Percentiles rank a stretch among this genome's conserved stretches.
These are phyloP conservation scores for Parietaria judaica DNA, from an alignment of 306 rosid genomes.

Conservation along the genomic window DNA sequence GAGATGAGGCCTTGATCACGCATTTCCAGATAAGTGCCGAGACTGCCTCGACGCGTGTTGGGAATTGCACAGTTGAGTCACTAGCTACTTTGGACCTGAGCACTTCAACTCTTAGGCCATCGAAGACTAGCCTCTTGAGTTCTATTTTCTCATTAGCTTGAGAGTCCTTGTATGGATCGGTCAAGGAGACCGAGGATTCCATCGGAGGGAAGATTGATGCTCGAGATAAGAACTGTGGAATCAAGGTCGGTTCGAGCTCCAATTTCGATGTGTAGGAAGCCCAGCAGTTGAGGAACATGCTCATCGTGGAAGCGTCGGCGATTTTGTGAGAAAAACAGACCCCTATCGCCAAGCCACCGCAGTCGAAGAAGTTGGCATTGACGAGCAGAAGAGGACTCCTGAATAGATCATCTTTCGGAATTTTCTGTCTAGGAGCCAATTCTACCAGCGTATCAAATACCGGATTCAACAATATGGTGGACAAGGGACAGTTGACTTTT, in stretches of 20 bases:
- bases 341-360: conserved; percentile 33
- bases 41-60: conserved; percentile 26
- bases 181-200: not conserved
- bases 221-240: conserved; percentile 5
- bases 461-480: too few species aligned
- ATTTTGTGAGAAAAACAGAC: conserved; percentile 32
- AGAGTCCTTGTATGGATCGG: not conserved
- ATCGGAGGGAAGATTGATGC: not conserved
- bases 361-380: conserved; percentile 25
- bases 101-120: conserved; percentile 13
- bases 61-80: conserved; percentile 4
- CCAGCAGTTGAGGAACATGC: conserved; percentile 28
- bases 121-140: not conserved
- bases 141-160: not conserved
- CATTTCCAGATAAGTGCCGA: conserved; percentile 15
- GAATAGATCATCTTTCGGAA: not conserved
- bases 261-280: conserved; percentile 1
- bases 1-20: conserved; percentile 10
- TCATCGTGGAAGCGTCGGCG: conserved; percentile 26
- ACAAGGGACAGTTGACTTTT: too few species aligned
- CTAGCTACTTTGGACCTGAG: conserved; percentile 15
- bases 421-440: too few species aligned
- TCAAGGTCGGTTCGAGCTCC: conserved; percentile 1
- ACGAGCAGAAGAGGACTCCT: conserved; percentile 13
- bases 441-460: too few species aligned